Base-by-base conservation (phyloP, 1,139 yeast genomes). In the Kurtzmaniella quercitrusa region DNA sequence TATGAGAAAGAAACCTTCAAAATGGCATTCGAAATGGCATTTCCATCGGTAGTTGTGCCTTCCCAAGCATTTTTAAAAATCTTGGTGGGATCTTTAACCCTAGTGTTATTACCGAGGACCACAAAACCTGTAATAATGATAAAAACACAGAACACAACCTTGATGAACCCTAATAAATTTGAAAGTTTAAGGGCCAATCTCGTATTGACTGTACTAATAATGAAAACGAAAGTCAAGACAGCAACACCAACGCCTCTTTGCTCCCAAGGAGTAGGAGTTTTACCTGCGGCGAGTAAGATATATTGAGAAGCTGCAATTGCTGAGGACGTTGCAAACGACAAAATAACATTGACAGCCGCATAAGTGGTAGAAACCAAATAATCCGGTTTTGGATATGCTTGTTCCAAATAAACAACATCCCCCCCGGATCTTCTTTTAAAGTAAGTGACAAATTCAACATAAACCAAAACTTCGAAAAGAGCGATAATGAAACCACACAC, bases 301-400 rank as follows among this genome's bases (percentile, higher is more conserved):
- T 71, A 71, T 17, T 58, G 55, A 24, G 73, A 73, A 52, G 70
- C 70, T 0, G 76, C 75, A 34, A 66, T 59, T 3, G 75, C 75
- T 10, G 73, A 66, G n/a, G 70, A 59, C 5, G 69, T 69, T 17
- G 66, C 51, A 47, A 65, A 72, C 2, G 75, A 69, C 36, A 72
- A 58, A 14, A 67, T 51, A 31, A 72, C 70, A 15, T 60, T 59
- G 9, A 65, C 63, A 5, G 76, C 77, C 3, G 77, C 76, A 51
- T 63, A 72, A 15, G 66, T 56, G 2, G 69, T 67, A 34, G 77
- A 71, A 34, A 72, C 60, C 53, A 70, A 52, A 47, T 63, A 70
- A 37, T 62, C 56, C 8, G 77, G 75, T 29, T 58, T 59, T 7
- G 73, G 71, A 46, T 58, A 72, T 0, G 75, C 68, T 45, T 70